Base-by-base conservation (phyloP, 805 yeast genomes). In the Wickerhamomyces silvicola region DNA sequence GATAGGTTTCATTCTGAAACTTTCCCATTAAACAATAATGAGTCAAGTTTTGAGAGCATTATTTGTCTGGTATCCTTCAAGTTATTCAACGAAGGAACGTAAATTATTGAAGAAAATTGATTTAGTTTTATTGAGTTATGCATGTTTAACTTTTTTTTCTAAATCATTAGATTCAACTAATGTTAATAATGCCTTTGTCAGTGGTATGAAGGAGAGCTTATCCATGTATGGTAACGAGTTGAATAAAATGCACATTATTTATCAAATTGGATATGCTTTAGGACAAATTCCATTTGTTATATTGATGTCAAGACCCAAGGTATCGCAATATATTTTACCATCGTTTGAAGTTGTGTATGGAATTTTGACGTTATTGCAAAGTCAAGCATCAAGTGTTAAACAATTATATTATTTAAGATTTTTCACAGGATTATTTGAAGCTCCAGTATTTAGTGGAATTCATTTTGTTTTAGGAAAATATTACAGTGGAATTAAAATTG, bases 121-220 rank as follows among this genome's bases (percentile, higher is more conserved):
- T 20, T 16, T 38, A 10, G 28, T 19, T n/a, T 25, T 39, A 8
- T 17, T 41, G 11, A 31, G 22, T n/a, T 41, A 36, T 29, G 38
- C 36, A 2, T 36, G 33, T 21, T 14, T 27, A 8, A 24, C 47
- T 10, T 49, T 44, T 37, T 38, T 38, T 19, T 67, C 72, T 35
- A 75, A 74, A 45, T 68, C 63, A 38, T 50, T 78, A 37, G 83
- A 78, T 44, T 70, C 65, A 33, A 56, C 73, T 17, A 86, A 88
- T 14, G 23, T 38, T 4, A 68, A 65, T 38, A 75, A 77, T 45
- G 85, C 84, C 2, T 79, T 76, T 45, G 76, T 74, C 22, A 67
- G 76, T 14, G 79, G 81, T 8, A 62, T 80, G 70, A 54, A 66
- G 37, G 74, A 68, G 42, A 73, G 62, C 22, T 57, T 78, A 24